Evolutionary conservation across 2,329 filamentous ascomycete species (phyloP).

Genomic region (Hortaea sp.): DNA sequence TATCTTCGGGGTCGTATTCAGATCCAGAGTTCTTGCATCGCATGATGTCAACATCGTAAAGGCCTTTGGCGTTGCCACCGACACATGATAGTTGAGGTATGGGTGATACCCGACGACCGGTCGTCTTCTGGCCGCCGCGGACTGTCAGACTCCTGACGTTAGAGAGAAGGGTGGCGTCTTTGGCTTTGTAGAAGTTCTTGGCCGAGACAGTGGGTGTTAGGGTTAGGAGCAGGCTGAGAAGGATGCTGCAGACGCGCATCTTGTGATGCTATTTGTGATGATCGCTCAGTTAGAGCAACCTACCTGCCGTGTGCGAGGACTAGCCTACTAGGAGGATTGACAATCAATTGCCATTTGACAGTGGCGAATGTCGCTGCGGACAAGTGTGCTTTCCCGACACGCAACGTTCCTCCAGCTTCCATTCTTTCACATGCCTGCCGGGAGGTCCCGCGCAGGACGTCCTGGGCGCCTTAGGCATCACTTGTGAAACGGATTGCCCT

Average conservation of each 20-base stretch:
- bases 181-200: slow-evolving; percentile 17
- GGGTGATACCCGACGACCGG: slow-evolving; percentile 63
- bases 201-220: slow-evolving; percentile 6
- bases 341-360: background rate
- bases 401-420: no score
- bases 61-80: slow-evolving; percentile 48
- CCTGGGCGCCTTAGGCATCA: no score
- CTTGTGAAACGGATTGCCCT: no score
- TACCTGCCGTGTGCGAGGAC: background rate
- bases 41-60: slow-evolving; percentile 71
- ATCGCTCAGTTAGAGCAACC: background rate
- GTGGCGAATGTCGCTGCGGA: background rate
- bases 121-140: slow-evolving; percentile 56
- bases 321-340: no score
- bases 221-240: slow-evolving; percentile 6
- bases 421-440: no score
- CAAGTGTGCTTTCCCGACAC: background rate
- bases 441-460: no score
- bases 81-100: slow-evolving; percentile 67
- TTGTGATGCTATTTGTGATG: background rate
- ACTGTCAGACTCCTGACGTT: slow-evolving; percentile 72
- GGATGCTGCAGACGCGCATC: background rate
- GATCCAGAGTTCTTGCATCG: slow-evolving; percentile 80
- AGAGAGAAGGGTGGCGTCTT: slow-evolving; percentile 49
- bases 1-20: slow-evolving; percentile 67